Percentiles rank a stretch among this genome's conserved stretches.
Evolutionary conservation across 306 rosid genomes (phyloP).

Genomic region (Quercus bicolor): DNA sequence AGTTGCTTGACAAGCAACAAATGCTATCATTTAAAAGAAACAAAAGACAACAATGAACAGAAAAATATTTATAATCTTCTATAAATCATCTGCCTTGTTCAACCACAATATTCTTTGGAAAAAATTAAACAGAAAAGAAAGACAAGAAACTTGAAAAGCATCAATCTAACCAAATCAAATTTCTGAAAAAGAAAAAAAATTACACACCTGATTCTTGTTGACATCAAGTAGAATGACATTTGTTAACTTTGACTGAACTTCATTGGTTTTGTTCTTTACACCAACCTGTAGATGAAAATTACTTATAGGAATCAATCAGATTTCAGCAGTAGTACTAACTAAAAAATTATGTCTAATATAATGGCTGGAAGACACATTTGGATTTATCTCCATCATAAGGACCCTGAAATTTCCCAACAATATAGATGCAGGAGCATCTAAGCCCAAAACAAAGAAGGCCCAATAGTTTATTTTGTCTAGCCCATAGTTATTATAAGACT

Average conservation of each 20-base stretch:
- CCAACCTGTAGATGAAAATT: slow-evolving; percentile 63
- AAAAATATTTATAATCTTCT: neutral
- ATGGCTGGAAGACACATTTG: slow-evolving; percentile 12
- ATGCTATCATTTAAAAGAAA: neutral
- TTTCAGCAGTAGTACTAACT: slow-evolving; percentile 11
- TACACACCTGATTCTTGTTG: slow-evolving; percentile 80
- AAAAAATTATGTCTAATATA: slow-evolving; percentile 8
- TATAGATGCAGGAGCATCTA: too few relatives aligned
- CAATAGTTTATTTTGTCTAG: too few relatives aligned
- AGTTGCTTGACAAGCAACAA: neutral
- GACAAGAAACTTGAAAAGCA: neutral
- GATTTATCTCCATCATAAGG: neutral
- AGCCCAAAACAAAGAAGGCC: too few relatives aligned
- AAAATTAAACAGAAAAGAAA: neutral
- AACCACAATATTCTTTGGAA: neutral
- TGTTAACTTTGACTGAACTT: slow-evolving; percentile 77
- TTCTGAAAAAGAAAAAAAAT: slow-evolving; percentile 1
- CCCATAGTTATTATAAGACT: too few relatives aligned
- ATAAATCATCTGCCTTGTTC: neutral
- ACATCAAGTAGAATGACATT: slow-evolving; percentile 69
- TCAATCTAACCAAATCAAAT: slow-evolving; percentile 5
- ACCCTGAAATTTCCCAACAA: neutral
- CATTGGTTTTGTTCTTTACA: slow-evolving; percentile 72
- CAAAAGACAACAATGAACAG: neutral
- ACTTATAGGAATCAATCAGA: slow-evolving; percentile 16